Percentiles rank a stretch among this genome's conserved stretches.
These are phyloP conservation scores for Nemania sp. DNA, from an alignment of 2,329 filamentous ascomycete genomes.

Conservation along the genomic window DNA sequence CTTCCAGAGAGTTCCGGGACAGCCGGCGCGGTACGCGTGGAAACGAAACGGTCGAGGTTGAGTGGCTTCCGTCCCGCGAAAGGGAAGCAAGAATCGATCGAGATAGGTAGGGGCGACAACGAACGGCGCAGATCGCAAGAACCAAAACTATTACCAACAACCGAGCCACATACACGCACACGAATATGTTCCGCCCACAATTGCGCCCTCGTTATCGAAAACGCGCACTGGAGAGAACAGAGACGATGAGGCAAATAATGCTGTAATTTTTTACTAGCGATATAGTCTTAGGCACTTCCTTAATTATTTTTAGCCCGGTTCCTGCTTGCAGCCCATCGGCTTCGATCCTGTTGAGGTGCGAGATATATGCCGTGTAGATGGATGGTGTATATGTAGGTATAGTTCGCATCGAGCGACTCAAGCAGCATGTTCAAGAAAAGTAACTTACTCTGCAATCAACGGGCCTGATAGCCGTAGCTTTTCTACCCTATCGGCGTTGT, in stretches of 20 bases:
- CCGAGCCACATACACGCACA: slow-evolving; percentile 1
- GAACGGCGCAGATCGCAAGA: neutral
- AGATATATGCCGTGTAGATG: neutral
- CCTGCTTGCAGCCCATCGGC: neutral
- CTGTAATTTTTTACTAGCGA: slow-evolving; percentile 3
- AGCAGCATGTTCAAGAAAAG: no score
- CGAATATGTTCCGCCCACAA: slow-evolving; percentile 13
- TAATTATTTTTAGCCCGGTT: slow-evolving; percentile 13
- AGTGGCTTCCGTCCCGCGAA: neutral
- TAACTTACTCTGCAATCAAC: neutral
- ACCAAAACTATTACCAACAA: slow-evolving; percentile 6
- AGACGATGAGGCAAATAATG: neutral
- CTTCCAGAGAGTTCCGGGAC: neutral
- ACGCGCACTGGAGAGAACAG: slow-evolving; percentile 1
- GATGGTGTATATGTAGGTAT: neutral
- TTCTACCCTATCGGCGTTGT: neutral
- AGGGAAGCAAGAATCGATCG: neutral
- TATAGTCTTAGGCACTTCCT: slow-evolving; percentile 9
- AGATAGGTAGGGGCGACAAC: neutral
- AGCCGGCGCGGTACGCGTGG: neutral
- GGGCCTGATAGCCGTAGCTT: neutral
- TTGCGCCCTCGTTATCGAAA: slow-evolving; percentile 2
- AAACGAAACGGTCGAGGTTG: slow-evolving; percentile 6
- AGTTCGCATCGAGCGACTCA: no score
- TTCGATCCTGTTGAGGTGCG: neutral